Percentiles rank a stretch among this genome's conserved stretches.
Evolutionary conservation across 2,329 filamentous ascomycete species (phyloP).

Genomic region (Fusarium kyushuense): DNA sequence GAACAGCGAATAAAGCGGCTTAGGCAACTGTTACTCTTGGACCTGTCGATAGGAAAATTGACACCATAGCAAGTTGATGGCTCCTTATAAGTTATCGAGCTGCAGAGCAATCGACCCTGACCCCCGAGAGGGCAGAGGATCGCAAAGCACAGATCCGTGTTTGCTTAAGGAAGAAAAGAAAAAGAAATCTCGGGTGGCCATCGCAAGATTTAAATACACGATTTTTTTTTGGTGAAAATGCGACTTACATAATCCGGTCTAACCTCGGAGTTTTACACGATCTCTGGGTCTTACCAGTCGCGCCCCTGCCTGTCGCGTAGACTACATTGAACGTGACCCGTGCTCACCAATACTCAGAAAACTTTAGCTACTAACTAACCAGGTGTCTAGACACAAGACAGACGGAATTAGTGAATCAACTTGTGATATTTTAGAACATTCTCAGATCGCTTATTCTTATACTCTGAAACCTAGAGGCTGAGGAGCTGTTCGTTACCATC

Average conservation of each 20-base stretch:
- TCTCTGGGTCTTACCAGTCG: neutral
- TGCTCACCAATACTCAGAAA: slow-evolving; percentile 20
- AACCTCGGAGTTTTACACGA: slow-evolving; percentile 9
- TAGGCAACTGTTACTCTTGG: slow-evolving; percentile 78
- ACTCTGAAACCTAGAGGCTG: neutral
- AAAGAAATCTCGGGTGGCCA: slow-evolving; percentile 47
- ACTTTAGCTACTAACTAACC: neutral
- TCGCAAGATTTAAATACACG: slow-evolving; percentile 32
- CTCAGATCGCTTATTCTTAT: neutral
- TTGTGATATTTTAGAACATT: neutral
- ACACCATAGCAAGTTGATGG: slow-evolving; percentile 80
- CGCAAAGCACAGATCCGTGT: slow-evolving; percentile 87
- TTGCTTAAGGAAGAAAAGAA: slow-evolving; percentile 54
- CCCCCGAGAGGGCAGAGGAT: slow-evolving; percentile 70
- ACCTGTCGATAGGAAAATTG: slow-evolving; percentile 95
- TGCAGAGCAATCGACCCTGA: slow-evolving; percentile 84
- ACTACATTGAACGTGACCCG: slow-evolving; percentile 20
- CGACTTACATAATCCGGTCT: slow-evolving; percentile 22
- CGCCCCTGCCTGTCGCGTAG: slow-evolving; percentile 3
- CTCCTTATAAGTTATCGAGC: slow-evolving; percentile 85
- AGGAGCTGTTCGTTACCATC: neutral
- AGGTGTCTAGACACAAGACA: neutral
- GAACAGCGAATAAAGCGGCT: slow-evolving; percentile 75
- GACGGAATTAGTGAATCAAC: neutral
- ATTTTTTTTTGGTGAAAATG: neutral